phyloP scores from a whole-genome alignment of 441 rosid genomes.

The Hura crepitans region DNA sequence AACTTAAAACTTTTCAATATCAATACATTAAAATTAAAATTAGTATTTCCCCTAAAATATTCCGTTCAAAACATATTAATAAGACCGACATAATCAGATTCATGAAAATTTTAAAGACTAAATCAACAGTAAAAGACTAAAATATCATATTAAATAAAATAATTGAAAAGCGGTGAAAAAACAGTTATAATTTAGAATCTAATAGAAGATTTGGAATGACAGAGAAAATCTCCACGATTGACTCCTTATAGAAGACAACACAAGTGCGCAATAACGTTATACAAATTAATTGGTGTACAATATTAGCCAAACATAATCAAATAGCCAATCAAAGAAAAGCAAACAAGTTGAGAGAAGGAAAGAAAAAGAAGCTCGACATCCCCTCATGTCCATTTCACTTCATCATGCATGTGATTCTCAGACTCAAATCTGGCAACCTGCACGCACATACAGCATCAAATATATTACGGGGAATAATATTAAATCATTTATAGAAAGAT shows the following conservation, averaged over 20 bases:
- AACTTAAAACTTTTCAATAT: too few relatives aligned
- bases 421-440: slow-evolving; percentile 35
- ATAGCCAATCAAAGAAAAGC: slow-evolving; percentile 15
- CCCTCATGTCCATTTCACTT: slow-evolving; percentile 48
- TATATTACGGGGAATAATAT: not conserved
- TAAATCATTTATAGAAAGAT: not conserved
- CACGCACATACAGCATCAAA: slow-evolving; percentile 16
- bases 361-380: slow-evolving; percentile 33
- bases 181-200: slow-evolving; percentile 6
- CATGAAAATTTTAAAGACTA: too few relatives aligned
- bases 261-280: slow-evolving; percentile 27
- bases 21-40: too few relatives aligned
- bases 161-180: not conserved
- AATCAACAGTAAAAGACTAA: too few relatives aligned
- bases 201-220: slow-evolving; percentile 12
- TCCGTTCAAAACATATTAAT: too few relatives aligned
- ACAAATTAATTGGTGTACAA: slow-evolving; percentile 29
- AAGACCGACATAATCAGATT: too few relatives aligned
- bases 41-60: too few relatives aligned
- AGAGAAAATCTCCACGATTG: slow-evolving; percentile 25
- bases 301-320: slow-evolving; percentile 20
- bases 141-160: too few relatives aligned
- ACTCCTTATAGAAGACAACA: slow-evolving; percentile 22
- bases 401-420: slow-evolving; percentile 22
- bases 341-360: not conserved